Conservation (phyloP, 495 filamentous ascomycete genomes). For the Xylaria intraflava region DNA sequence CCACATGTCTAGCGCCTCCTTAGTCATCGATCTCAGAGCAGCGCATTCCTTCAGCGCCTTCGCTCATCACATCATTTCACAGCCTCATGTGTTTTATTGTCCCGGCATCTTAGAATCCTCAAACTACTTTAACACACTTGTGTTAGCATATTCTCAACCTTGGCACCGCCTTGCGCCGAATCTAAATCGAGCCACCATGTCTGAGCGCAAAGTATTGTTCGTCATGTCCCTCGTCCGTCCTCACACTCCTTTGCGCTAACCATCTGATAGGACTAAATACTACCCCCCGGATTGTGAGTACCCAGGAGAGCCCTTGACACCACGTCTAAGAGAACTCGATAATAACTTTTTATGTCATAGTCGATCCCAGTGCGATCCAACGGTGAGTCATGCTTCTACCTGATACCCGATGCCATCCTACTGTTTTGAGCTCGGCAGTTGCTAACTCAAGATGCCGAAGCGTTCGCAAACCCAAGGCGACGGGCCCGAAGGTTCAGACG, state of each 20-base stretch:
- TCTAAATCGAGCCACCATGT: slow-evolving; percentile 52
- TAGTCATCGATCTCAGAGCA: not conserved
- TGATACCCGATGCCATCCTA: not conserved
- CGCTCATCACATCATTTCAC: not conserved
- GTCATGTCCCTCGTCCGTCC: slow-evolving; percentile 13
- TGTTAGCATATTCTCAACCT: not conserved
- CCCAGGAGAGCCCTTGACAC: not conserved
- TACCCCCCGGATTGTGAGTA: slow-evolving; percentile 77
- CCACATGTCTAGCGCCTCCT: not conserved
- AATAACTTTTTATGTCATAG: slow-evolving; percentile 8
- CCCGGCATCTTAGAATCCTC: not conserved
- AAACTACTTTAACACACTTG: not conserved
- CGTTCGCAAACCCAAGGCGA: slow-evolving; percentile 56
- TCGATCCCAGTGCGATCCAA: slow-evolving; percentile 80
- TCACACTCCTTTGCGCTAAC: slow-evolving; percentile 10
- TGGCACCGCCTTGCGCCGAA: not conserved
- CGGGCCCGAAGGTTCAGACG: slow-evolving; percentile 74
- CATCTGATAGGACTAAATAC: slow-evolving; percentile 47
- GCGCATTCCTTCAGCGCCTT: not conserved
- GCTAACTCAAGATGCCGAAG: not conserved
- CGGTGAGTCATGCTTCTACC: slow-evolving; percentile 21
- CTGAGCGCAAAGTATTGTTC: slow-evolving; percentile 79
- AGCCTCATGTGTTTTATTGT: not conserved
- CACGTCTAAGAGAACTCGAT: not conserved
- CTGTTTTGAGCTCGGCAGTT: not conserved